A percentile compares a stretch with the other conserved stretches of the same genome.
Evolutionary conservation across 768 basidiomycete genomes (phyloP).

Genomic region (Filobasidium wieringae): DNA sequence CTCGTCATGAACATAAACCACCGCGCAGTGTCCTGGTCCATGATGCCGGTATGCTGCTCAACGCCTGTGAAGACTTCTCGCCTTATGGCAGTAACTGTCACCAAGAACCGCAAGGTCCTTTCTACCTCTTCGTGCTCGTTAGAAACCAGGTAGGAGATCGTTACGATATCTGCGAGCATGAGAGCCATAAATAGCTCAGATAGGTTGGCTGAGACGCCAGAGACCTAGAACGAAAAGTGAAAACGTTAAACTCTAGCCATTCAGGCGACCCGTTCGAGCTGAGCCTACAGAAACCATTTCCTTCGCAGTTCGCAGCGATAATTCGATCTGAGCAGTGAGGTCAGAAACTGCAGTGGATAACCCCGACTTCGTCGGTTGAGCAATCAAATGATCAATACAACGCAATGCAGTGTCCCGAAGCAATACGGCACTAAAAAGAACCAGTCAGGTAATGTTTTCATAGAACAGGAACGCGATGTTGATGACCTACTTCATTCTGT

Average conservation of each 20-base stretch:
- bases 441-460: neutral
- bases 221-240: neutral
- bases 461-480: neutral
- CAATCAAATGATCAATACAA: neutral
- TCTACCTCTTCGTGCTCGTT: neutral
- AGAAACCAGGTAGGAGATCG: neutral
- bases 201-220: neutral
- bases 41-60: neutral
- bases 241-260: no score
- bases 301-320: neutral
- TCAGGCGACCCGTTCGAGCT: no score
- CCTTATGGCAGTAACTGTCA: neutral
- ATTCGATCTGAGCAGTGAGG: neutral
- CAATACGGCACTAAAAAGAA: neutral
- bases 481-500: neutral
- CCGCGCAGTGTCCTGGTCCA: neutral
- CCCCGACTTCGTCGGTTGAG: neutral
- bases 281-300: neutral
- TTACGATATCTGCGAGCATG: neutral
- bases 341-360: neutral
- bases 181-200: neutral
- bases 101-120: neutral
- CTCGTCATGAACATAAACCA: neutral
- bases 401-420: neutral
- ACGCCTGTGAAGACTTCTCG: neutral